Evolutionary conservation across 495 filamentous ascomycete genomes (phyloP).

Genomic region (Aspergillus taichungensis): DNA sequence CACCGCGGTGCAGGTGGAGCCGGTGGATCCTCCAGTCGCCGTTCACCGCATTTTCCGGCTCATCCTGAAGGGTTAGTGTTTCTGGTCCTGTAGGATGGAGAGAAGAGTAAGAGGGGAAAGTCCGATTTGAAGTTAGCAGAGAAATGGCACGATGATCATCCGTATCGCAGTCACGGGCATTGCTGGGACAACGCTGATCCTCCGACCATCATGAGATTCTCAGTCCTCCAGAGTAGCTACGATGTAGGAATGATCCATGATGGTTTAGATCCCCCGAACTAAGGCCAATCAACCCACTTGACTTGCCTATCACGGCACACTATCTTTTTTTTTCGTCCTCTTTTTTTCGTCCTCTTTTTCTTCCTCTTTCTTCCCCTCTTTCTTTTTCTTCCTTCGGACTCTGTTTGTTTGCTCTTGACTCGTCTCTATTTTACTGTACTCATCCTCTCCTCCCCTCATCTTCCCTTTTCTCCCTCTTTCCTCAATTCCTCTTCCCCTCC

Average conservation of each 20-base stretch:
- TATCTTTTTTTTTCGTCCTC: not conserved
- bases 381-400: constrained; percentile 1
- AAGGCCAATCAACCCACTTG: not conserved
- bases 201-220: too few relatives aligned
- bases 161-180: too few relatives aligned
- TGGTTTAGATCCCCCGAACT: not conserved
- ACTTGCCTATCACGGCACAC: not conserved
- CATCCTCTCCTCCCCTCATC: constrained; percentile 1
- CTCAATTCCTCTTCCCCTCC: constrained; percentile 5
- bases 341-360: constrained; percentile 24
- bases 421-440: constrained; percentile 9
- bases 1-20: not conserved
- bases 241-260: not conserved
- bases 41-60: constrained; percentile 2
- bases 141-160: too few relatives aligned
- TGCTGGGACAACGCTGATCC: too few relatives aligned
- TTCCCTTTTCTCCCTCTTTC: constrained; percentile 2
- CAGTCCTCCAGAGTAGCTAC: too few relatives aligned
- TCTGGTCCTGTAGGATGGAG: too few relatives aligned
- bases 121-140: too few relatives aligned
- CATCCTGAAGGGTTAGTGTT: too few relatives aligned
- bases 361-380: constrained; percentile 8
- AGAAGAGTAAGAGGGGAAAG: too few relatives aligned
- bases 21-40: not conserved
- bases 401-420: not conserved